A percentile compares a stretch with the other conserved stretches of the same genome.
Conservation (phyloP, 2,329 filamentous ascomycete genomes). For the Colletotrichum zoysiae region DNA sequence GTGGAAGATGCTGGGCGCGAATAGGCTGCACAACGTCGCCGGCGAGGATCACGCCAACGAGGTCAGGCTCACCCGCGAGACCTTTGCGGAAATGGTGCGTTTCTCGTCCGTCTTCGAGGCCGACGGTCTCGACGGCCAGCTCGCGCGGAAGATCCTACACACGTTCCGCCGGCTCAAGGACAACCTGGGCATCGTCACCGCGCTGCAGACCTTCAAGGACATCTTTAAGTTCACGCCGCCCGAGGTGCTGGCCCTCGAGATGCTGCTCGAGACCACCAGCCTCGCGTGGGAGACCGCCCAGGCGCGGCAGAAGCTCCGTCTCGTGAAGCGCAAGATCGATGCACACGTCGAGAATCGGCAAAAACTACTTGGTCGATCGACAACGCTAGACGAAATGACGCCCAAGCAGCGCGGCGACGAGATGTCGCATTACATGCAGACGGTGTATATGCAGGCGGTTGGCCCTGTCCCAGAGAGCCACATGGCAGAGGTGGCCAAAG, state of each 20-base stretch:
- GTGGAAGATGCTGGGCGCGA: conserved; percentile 70
- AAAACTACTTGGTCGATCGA: conserved; percentile 45
- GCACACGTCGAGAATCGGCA: conserved; percentile 43
- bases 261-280: conserved; percentile 59
- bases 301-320: conserved; percentile 56
- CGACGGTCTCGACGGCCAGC: conserved; percentile 58
- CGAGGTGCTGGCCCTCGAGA: conserved; percentile 61
- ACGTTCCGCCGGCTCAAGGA: conserved; percentile 63
- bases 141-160: conserved; percentile 64
- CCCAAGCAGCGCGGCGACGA: conserved; percentile 53
- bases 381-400: conserved; percentile 52
- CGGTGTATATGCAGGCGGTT: conserved; percentile 51
- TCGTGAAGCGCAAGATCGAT: conserved; percentile 59
- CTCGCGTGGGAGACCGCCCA: conserved; percentile 57
- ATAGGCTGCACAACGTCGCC: conserved; percentile 57
- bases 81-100: conserved; percentile 64
- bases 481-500: conserved; percentile 51
- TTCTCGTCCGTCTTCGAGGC: conserved; percentile 60
- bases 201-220: conserved; percentile 58
- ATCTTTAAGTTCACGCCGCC: conserved; percentile 59
- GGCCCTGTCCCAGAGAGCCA: conserved; percentile 44
- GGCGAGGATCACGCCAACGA: conserved; percentile 49
- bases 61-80: conserved; percentile 52
- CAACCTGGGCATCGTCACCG: conserved; percentile 59
- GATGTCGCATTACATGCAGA: conserved; percentile 58